Conservation (phyloP, 2,329 filamentous ascomycete species). For the Penicillium sp. region DNA sequence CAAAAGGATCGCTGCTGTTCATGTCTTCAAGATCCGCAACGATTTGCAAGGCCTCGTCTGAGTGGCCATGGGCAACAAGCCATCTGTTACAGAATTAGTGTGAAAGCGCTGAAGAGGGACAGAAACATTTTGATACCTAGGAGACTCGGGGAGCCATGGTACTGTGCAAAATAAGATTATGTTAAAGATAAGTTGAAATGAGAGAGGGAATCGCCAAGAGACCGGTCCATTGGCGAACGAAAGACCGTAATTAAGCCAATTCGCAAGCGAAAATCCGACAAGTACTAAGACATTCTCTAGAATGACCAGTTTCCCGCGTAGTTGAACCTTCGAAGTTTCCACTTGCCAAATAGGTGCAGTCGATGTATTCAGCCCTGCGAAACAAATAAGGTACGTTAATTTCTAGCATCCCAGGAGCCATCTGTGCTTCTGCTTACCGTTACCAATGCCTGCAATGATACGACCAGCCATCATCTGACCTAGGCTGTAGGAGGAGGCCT, state of each 20-base stretch:
- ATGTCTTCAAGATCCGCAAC: constrained; percentile 40
- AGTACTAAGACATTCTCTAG: constrained; percentile 32
- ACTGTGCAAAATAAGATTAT: constrained; percentile 29
- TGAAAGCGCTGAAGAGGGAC: constrained; percentile 30
- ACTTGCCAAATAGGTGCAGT: constrained; percentile 56
- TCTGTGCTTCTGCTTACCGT: constrained; percentile 35
- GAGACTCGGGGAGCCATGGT: constrained; percentile 43
- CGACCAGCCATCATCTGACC: constrained; percentile 56
- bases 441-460: constrained; percentile 53
- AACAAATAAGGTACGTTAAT: background rate
- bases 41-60: constrained; percentile 48
- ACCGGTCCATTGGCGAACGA: constrained; percentile 43
- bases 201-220: constrained; percentile 37
- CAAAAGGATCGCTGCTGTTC: constrained; percentile 44
- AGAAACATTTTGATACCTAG: constrained; percentile 17
- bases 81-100: constrained; percentile 12
- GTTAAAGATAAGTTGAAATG: constrained; percentile 37
- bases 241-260: constrained; percentile 49
- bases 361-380: constrained; percentile 52
- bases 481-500: constrained; percentile 50
- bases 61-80: constrained; percentile 22
- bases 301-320: constrained; percentile 30
- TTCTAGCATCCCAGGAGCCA: background rate
- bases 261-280: constrained; percentile 48
- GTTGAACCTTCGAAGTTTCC: constrained; percentile 52